Evolutionary conservation across 495 filamentous ascomycete genomes (phyloP).

Genomic region (Penicillium tannophilum): DNA sequence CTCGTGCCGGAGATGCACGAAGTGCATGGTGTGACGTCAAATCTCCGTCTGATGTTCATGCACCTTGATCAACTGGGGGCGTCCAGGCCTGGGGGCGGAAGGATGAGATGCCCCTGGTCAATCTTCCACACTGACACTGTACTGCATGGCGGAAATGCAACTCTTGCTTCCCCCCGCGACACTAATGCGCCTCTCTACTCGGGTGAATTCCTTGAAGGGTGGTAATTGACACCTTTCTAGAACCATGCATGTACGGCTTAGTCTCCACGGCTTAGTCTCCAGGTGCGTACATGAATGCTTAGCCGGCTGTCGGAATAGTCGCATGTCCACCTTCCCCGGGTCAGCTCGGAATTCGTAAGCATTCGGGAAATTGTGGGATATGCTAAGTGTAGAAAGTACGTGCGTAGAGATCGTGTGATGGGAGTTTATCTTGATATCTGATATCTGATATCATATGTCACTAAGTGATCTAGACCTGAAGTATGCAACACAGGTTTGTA

Average conservation of each 20-base stretch:
- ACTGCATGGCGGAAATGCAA: constrained; percentile 29
- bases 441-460: not conserved
- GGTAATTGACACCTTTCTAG: constrained; percentile 31
- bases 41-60: constrained; percentile 14
- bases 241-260: constrained; percentile 15
- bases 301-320: not conserved
- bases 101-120: constrained; percentile 9
- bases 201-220: constrained; percentile 23
- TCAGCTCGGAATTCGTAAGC: not conserved
- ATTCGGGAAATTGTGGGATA: not conserved
- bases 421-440: not conserved
- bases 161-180: constrained; percentile 37
- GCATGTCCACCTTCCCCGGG: not conserved
- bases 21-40: constrained; percentile 22
- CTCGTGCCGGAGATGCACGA: not conserved
- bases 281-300: constrained; percentile 4
- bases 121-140: constrained; percentile 17
- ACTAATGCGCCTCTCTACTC: constrained; percentile 36
- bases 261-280: not conserved
- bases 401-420: not conserved
- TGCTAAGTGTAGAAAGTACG: not conserved
- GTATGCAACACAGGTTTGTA: not conserved
- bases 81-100: constrained; percentile 3
- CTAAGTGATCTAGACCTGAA: not conserved
- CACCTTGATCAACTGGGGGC: constrained; percentile 13